Percentiles rank a stretch among this genome's conserved stretches.
phyloP scores from a whole-genome alignment of 2,329 filamentous ascomycete genomes.

The Periconia digitata region DNA sequence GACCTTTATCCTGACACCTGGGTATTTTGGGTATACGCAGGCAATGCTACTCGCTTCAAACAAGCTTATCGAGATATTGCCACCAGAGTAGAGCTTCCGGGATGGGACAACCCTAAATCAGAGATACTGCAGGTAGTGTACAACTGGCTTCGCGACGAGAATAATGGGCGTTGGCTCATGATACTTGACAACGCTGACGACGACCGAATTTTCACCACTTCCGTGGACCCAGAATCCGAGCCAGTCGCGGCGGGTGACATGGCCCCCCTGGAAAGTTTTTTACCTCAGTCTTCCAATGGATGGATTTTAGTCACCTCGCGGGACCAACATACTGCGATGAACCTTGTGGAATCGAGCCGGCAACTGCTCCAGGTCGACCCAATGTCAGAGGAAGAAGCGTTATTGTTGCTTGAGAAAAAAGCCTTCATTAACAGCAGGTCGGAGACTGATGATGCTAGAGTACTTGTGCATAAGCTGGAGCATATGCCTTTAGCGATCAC shows the following conservation, averaged over 20 bases:
- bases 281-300: conserved; percentile 13
- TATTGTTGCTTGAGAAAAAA: conserved; percentile 23
- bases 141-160: conserved; percentile 13
- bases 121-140: conserved; percentile 12
- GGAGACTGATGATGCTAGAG: conserved; percentile 7
- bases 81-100: conserved; percentile 9
- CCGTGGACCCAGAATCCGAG: neutral
- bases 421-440: conserved; percentile 12
- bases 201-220: conserved; percentile 3
- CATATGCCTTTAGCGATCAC: conserved; percentile 37
- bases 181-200: conserved; percentile 20
- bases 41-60: conserved; percentile 7
- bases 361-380: conserved; percentile 18
- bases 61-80: conserved; percentile 15
- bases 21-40: conserved; percentile 15
- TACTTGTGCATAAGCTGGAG: conserved; percentile 26
- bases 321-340: conserved; percentile 12
- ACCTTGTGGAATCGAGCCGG: conserved; percentile 13
- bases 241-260: neutral
- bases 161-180: conserved; percentile 16
- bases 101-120: conserved; percentile 11
- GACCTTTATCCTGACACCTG: conserved; percentile 1
- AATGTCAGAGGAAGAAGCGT: conserved; percentile 24
- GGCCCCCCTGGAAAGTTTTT: conserved; percentile 10
- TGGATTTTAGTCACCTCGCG: conserved; percentile 19